Evolutionary conservation across 1,284 basidiomycete genomes (phyloP), one percentile per base, ranked within the genome.

Genomic region (Earliella scabrosa): DNA sequence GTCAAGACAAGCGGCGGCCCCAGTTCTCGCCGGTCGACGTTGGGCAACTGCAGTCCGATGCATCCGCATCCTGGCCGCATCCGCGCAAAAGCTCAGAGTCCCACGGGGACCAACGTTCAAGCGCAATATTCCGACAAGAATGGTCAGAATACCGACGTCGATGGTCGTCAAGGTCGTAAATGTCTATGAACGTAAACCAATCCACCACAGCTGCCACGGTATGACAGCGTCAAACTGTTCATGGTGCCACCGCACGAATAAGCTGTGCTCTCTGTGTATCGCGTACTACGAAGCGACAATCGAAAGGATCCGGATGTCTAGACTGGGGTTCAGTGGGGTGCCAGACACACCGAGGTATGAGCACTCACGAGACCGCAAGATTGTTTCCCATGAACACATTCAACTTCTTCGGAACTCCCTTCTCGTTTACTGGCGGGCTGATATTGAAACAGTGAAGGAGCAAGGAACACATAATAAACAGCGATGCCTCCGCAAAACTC

Each of bases 401-500:
- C 24, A 48, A 16, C 46, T 36, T 48, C 24, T 20, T n/a, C 18
- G 43, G 44, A 1, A 32, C 24, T 4, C 54, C 54, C 20, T 27
- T 18, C 20, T 45, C 54, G 27, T 43, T 49, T 6, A 51, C 11
- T 7, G 55, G 55, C 0, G 45, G 44, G 9, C 29, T 32, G 20
- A 63, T 54, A 10, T 45, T 34, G 16, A 60, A 54, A 1, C 50
- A 35, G 16, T 51, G 44, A 13, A 63, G 27, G 31, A 63, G 29
- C 24, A 45, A 58, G 0, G 61, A 51, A n/a, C 40, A 49, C 23
- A 44, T 10, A 20, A 57, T 54, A 56, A 60, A 60, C 9, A 60
- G 45, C 9, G 43, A 44, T 11, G 54, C 27, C 7, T 52, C 49
- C 9, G 54, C 52, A 20, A 60, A 45, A 21, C 43, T n/a, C 10